Percentiles rank a stretch among this genome's conserved stretches.
Evolutionary conservation across 2,329 filamentous ascomycete genomes (phyloP).

Genomic region (Fusarium subtropicale): DNA sequence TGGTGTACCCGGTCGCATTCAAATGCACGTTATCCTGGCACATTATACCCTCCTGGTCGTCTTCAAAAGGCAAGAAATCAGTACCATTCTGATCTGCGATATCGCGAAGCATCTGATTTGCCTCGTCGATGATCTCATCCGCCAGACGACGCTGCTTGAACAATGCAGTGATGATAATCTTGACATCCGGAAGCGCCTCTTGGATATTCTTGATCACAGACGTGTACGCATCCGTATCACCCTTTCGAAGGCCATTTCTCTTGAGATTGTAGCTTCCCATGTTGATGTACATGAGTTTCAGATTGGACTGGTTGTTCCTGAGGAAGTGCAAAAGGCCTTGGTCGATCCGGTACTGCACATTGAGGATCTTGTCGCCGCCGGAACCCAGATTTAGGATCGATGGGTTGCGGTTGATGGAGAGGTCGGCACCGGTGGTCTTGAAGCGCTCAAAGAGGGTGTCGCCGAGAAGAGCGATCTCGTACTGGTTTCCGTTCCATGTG

Average conservation of each 20-base stretch:
- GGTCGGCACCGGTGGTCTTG: background rate
- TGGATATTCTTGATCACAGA: background rate
- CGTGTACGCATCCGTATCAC: background rate
- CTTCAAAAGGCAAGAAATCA: background rate
- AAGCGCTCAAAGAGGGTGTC: slow-evolving; percentile 25
- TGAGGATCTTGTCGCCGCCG: slow-evolving; percentile 18
- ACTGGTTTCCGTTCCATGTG: background rate
- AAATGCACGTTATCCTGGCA: slow-evolving; percentile 15
- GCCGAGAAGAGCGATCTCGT: background rate
- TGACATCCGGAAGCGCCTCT: background rate
- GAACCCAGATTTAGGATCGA: background rate
- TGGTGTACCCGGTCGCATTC: slow-evolving; percentile 1
- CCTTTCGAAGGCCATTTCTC: background rate
- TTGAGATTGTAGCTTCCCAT: slow-evolving; percentile 22
- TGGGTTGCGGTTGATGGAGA: background rate
- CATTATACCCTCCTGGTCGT: slow-evolving; percentile 4
- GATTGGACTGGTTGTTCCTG: background rate
- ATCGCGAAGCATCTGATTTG: background rate
- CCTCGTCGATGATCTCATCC: background rate
- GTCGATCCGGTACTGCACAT: slow-evolving; percentile 13
- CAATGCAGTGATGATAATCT: background rate
- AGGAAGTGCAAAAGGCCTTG: background rate
- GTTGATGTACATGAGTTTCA: slow-evolving; percentile 17
- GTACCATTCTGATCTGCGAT: background rate
- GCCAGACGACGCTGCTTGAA: slow-evolving; percentile 2